Base-by-base conservation (phyloP, 2,329 filamentous ascomycete species). In the Coniochaeta sp. region DNA sequence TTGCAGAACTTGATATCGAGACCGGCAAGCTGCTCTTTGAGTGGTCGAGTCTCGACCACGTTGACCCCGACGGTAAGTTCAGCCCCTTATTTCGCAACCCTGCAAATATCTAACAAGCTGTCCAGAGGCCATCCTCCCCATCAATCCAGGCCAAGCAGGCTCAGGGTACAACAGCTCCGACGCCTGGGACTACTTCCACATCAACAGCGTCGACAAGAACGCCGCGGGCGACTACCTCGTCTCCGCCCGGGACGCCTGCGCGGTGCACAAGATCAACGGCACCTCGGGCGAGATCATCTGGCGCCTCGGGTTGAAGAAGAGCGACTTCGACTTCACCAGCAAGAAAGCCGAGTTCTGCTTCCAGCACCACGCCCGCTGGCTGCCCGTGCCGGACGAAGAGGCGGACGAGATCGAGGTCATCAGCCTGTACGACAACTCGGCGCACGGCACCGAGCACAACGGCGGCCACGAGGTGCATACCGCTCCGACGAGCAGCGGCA, bases 1-100 rank as follows among this genome's bases (percentile, higher is more conserved):
- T n/a, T 26, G 12, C 48, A 67, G 64, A 67, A 58, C 67, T 76
- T 13, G 73, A 81, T 52, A 76, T 80, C 38, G 68, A 75, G 22
- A 81, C 76, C 3, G 78, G 78, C 2, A 67, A 74, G 35, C 62
- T 83, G 3, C 55, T 82, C 10, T 83, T 83, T 55, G 79, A 83
- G 57, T 83, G 80, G 81, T 71, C 71, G 27, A 77, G 75, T 55
- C 64, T 82, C 9, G 77, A 82, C 52, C 76, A 82, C 61, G 68
- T 81, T n/a, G 67, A 71, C 40, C 77, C 76, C 1, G 68, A 71
- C 35, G 71, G 75, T 68, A 67, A 61, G 61, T 24, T 4, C 14
- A 32, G 32, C 9, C 38, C 33, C 2, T 33, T 22, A n/a, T 13
- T 45, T 48, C 31, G 18, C 6, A 27, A 31, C 13, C n/a, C 5